phyloP scores from a whole-genome alignment of 2,329 filamentous ascomycete species.

The Calcarisporium arbuscula region DNA sequence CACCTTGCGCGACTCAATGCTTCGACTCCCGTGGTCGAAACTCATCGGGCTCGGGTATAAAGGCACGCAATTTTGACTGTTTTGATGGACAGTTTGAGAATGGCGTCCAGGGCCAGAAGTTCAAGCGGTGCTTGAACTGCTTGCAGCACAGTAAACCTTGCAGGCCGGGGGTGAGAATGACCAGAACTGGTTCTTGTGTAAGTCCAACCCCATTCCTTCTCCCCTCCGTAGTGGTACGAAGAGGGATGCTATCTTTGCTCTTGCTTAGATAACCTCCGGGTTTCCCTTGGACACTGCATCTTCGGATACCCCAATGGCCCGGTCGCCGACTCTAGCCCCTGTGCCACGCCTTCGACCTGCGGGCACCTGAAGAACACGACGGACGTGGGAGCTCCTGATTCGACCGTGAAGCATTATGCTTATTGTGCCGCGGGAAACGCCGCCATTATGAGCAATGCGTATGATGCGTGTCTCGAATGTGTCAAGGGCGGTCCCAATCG shows the following conservation, averaged over 20 bases:
- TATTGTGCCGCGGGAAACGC: constrained; percentile 40
- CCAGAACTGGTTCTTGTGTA: constrained; percentile 51
- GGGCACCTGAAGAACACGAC: constrained; percentile 36
- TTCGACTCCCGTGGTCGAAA: too few species aligned
- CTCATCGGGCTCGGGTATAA: constrained; percentile 31
- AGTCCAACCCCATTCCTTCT: constrained; percentile 20
- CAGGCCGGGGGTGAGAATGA: constrained; percentile 42
- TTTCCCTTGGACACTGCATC: constrained; percentile 45
- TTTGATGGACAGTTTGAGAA: constrained; percentile 35
- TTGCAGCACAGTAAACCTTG: constrained; percentile 46
- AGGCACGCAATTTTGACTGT: constrained; percentile 43
- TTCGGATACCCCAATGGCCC: constrained; percentile 46
- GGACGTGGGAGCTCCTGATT: constrained; percentile 30
- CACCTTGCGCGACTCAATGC: constrained; percentile 47
- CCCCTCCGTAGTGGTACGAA: too few species aligned
- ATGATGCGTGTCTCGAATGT: constrained; percentile 38
- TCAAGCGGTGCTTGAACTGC: constrained; percentile 44
- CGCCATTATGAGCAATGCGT: constrained; percentile 23
- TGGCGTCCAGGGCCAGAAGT: constrained; percentile 34
- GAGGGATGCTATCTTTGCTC: too few species aligned
- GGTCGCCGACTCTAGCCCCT: constrained; percentile 38
- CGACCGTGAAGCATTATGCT: constrained; percentile 30
- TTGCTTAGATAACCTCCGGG: constrained; percentile 47
- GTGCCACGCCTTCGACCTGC: constrained; percentile 45
- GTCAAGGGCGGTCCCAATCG: constrained; percentile 35